Conservation (phyloP, 768 basidiomycete genomes). For the Naematelia aurantialba region DNA sequence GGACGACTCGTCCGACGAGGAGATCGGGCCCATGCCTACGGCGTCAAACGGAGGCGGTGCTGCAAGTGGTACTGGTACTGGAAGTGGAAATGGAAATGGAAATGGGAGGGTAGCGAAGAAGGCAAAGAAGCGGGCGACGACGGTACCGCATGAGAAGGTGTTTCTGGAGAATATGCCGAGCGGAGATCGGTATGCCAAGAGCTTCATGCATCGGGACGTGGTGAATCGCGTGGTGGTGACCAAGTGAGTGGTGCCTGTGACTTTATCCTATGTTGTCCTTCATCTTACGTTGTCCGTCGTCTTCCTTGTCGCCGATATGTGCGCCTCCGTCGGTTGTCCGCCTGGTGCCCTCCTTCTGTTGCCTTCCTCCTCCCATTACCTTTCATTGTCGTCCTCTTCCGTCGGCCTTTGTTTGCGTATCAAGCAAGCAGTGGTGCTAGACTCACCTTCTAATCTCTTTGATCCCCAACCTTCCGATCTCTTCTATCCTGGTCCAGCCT, state of each 20-base stretch:
- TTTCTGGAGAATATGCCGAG: constrained; percentile 89
- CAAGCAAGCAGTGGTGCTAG: no score
- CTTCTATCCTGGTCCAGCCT: no score
- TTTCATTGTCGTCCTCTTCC: no score
- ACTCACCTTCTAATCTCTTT: no score
- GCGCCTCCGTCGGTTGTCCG: background rate
- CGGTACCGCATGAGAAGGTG: constrained; percentile 81
- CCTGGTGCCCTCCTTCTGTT: no score
- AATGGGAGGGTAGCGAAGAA: background rate
- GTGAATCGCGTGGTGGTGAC: constrained; percentile 86
- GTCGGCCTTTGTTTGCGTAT: no score
- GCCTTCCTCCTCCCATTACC: no score
- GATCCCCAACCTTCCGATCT: no score
- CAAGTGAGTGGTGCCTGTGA: constrained; percentile 58
- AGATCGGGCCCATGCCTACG: constrained; percentile 45
- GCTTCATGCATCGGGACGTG: constrained; percentile 94
- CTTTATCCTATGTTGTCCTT: background rate
- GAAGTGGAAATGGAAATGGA: constrained; percentile 13
- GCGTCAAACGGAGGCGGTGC: constrained; percentile 21
- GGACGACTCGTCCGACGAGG: constrained; percentile 44
- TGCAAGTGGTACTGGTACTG: no score
- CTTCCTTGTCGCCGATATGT: background rate
- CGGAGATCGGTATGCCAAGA: constrained; percentile 91
- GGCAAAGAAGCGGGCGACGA: constrained; percentile 2
- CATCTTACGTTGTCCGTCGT: no score